phyloP scores from a whole-genome alignment of 352 stramenopile species.

The Pythium brassicae region DNA sequence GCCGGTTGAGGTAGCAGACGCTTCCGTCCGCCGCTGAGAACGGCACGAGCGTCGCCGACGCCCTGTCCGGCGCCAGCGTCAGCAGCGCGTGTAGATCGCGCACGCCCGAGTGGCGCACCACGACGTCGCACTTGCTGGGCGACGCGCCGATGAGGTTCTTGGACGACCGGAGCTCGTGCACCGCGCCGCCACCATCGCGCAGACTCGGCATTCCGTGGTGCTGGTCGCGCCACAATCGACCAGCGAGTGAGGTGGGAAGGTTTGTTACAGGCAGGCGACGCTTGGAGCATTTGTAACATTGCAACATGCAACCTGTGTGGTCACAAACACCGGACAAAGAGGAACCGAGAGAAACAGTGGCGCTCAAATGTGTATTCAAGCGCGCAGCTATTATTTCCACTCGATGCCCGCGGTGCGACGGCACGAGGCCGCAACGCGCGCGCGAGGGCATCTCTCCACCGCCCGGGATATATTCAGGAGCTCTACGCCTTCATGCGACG shows the following conservation, averaged over 20 bases:
- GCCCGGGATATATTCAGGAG: background rate
- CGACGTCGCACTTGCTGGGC: conserved; percentile 48
- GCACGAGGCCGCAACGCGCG: background rate
- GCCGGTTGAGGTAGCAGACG: conserved; percentile 50
- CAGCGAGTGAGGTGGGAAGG: too few relatives aligned
- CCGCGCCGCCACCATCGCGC: background rate
- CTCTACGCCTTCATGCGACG: conserved; percentile 78
- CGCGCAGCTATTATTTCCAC: conserved; percentile 8
- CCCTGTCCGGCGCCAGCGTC: conserved; percentile 31
- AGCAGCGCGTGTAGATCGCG: conserved; percentile 59
- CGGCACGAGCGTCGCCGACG: conserved; percentile 40
- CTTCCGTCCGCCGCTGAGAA: conserved; percentile 29
- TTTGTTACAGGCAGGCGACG: too few relatives aligned
- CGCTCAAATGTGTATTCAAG: conserved; percentile 1
- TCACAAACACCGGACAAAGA: background rate
- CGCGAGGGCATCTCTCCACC: background rate
- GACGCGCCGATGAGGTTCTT: conserved; percentile 56
- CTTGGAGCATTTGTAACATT: too few relatives aligned
- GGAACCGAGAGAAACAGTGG: conserved; percentile 13
- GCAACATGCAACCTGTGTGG: too few relatives aligned
- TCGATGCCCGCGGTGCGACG: background rate
- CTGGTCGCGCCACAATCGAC: too few relatives aligned
- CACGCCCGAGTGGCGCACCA: conserved; percentile 31
- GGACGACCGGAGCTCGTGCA: conserved; percentile 46
- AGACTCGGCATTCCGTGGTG: conserved; percentile 41